Evolutionary conservation across 352 stramenopile genomes (phyloP).

Genomic region (Globisporangium abappressorium): DNA sequence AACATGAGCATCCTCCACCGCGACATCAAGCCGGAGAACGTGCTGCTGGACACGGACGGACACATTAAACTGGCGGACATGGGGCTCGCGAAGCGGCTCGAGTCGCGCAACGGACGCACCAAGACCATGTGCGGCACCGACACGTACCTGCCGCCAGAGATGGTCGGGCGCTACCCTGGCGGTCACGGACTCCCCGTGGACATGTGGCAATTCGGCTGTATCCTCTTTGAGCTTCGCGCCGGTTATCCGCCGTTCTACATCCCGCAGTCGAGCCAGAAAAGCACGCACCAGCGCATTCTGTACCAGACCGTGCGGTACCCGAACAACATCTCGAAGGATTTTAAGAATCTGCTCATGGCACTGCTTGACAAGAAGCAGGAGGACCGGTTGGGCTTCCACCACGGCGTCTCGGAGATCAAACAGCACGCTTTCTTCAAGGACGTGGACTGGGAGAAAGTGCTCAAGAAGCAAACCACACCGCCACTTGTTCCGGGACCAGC

Average conservation of each 20-base stretch:
- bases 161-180: constrained; percentile 68
- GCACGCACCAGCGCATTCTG: constrained; percentile 89
- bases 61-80: constrained; percentile 91
- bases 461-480: constrained; percentile 55
- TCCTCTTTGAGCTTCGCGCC: constrained; percentile 92
- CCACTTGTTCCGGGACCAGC: constrained; percentile 62
- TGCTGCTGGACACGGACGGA: constrained; percentile 84
- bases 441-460: constrained; percentile 73
- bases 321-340: constrained; percentile 74
- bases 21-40: constrained; percentile 93
- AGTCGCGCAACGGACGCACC: constrained; percentile 63
- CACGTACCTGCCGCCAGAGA: constrained; percentile 88
- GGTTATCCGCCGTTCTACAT: constrained; percentile 93
- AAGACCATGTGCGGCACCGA: constrained; percentile 91
- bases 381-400: constrained; percentile 62
- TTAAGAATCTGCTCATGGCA: constrained; percentile 64
- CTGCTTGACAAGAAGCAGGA: constrained; percentile 83
- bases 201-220: constrained; percentile 92
- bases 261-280: constrained; percentile 85
- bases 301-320: constrained; percentile 85
- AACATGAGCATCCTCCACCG: constrained; percentile 92
- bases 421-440: constrained; percentile 75
- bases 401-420: constrained; percentile 64
- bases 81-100: constrained; percentile 88
- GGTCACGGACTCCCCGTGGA: constrained; percentile 90